Conservation (phyloP, 129 eudicot species). For the Artemisia argyi region DNA sequence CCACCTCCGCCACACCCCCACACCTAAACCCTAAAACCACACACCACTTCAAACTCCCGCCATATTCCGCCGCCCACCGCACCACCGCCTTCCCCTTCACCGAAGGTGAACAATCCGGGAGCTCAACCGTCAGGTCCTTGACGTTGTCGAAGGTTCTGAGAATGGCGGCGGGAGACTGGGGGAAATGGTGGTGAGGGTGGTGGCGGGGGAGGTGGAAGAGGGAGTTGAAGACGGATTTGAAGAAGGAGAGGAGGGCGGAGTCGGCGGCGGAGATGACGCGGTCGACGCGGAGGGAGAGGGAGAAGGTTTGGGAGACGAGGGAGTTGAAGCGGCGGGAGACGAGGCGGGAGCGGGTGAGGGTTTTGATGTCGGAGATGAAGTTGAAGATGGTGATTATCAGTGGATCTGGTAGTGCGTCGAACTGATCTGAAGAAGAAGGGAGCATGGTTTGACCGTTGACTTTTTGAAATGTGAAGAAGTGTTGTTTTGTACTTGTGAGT, state of each 20-base stretch:
- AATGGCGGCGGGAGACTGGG: slow-evolving; percentile 40
- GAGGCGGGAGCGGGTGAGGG: slow-evolving; percentile 52
- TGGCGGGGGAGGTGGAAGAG: slow-evolving; percentile 33
- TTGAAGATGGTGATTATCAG: slow-evolving; percentile 46
- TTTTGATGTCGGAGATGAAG: slow-evolving; percentile 48
- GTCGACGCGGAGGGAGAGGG: slow-evolving; percentile 63
- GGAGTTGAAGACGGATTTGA: slow-evolving; percentile 43
- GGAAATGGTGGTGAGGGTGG: not conserved
- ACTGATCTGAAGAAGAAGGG: not conserved
- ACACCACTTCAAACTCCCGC: slow-evolving; percentile 44
- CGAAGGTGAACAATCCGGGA: slow-evolving; percentile 39
- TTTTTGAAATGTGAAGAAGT: too few relatives aligned
- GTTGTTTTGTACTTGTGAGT: too few relatives aligned
- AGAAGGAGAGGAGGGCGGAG: slow-evolving; percentile 36
- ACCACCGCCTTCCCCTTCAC: slow-evolving; percentile 48
- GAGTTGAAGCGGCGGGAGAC: slow-evolving; percentile 57
- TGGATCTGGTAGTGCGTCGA: slow-evolving; percentile 53
- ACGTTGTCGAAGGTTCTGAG: slow-evolving; percentile 46
- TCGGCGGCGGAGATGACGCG: slow-evolving; percentile 50
- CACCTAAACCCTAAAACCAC: slow-evolving; percentile 55
- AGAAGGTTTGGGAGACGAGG: slow-evolving; percentile 54
- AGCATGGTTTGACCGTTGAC: too few relatives aligned
- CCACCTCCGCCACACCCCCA: slow-evolving; percentile 35
- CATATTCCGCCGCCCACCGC: slow-evolving; percentile 54
- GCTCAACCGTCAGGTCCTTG: slow-evolving; percentile 49